Evolutionary conservation across 2,329 filamentous ascomycete species (phyloP), one percentile per base, ranked within the genome.

Genomic region (Albifimbria verrucaria): DNA sequence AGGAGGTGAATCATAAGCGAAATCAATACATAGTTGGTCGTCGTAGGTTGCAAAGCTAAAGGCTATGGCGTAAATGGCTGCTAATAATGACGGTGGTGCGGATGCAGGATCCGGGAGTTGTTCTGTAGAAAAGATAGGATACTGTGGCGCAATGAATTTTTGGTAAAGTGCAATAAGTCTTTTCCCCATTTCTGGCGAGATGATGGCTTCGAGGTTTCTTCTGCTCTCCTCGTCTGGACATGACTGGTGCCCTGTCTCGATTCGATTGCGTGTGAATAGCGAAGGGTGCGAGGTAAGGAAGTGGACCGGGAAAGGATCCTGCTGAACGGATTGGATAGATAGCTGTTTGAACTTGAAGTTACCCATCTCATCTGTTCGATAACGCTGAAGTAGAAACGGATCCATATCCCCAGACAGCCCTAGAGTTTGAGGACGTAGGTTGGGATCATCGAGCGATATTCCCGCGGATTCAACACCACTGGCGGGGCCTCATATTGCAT

Each of bases 341-440:
- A 61, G 50, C 24, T 61, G 58, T 42, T 61, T 61, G 49, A 61
- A 61, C 4, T 57, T 49, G 43, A 57, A 60, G 41, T 49, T 57
- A 17, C 55, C 59, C 3, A 15, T 26, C 0, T 55, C 52, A 22
- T 60, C 52, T 9, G 53, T 23, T 15, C 42, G 26, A 26, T 63
- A 42, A 15, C 52, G 20, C 17, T 50, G 25, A 23, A 56, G 26
- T 12, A 51, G 18, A 43, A 53, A 21, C 15, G 59, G 45, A 42
- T 55, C 50, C 53, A 52, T 51, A 39, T 60, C 54, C 21, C 54
- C 23, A 28, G 52, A 49, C 1, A 57, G 22, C 4, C 55, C 55
- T 17, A 62, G 18, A 2, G 46, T 49, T 28, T 55, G 51, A 1
- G 54, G 54, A 41, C 53, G 52, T 15, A 51, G 15, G n/a, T 15